These are phyloP conservation scores for Perkinsus olseni DNA, from an alignment of 169 alveolate genomes.

Conservation along the genomic window DNA sequence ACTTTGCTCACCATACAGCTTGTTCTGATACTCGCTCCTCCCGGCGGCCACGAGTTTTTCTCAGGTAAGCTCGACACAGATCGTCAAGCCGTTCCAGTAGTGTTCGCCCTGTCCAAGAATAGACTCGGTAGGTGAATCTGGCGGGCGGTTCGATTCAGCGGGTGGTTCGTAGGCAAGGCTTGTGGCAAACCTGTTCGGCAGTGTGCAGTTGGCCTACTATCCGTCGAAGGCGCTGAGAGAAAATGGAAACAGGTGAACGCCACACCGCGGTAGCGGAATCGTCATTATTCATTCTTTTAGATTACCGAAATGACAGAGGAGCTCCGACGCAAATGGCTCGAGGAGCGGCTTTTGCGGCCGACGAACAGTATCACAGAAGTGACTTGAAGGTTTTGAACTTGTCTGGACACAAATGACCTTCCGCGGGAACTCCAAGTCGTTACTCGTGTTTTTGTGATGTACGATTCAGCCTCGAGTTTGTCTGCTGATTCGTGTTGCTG, in stretches of 20 bases:
- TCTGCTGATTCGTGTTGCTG: too few relatives aligned
- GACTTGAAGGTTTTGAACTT: not conserved
- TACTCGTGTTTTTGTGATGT: too few relatives aligned
- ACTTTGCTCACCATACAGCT: too few relatives aligned
- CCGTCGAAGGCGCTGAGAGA: not conserved
- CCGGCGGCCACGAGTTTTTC: not conserved
- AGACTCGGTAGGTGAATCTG: not conserved
- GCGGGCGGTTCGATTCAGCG: not conserved
- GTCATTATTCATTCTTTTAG: not conserved
- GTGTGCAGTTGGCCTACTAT: not conserved
- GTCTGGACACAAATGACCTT: too few relatives aligned
- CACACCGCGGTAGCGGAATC: too few relatives aligned
- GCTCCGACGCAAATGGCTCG: not conserved
- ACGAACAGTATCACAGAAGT: not conserved
- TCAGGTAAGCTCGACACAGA: not conserved
- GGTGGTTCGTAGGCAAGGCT: not conserved
- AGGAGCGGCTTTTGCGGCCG: not conserved
- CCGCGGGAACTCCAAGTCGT: too few relatives aligned
- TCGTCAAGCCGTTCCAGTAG: not conserved
- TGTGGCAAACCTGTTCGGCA: not conserved
- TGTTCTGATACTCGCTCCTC: too few relatives aligned
- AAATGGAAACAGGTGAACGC: not conserved
- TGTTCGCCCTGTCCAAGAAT: not conserved
- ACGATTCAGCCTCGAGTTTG: too few relatives aligned
- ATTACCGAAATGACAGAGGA: not conserved